These are phyloP conservation scores for Ogataea sp. DNA, from an alignment of 805 yeast genomes.

Conservation along the genomic window DNA sequence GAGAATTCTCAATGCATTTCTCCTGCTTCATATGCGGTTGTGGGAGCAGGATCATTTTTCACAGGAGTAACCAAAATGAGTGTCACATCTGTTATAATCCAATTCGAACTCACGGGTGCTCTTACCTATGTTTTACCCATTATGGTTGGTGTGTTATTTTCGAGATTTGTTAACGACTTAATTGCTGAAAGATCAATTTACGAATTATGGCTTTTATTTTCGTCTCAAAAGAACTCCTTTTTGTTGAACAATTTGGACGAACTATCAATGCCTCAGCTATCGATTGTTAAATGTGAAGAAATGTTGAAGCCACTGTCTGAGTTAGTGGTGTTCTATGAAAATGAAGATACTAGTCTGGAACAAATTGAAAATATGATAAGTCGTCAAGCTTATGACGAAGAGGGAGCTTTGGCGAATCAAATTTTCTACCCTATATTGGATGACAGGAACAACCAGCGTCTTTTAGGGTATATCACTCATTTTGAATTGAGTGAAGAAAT, in stretches of 20 bases:
- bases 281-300: constrained; percentile 26
- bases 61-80: constrained; percentile 79
- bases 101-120: constrained; percentile 84
- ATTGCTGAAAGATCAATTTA: constrained; percentile 54
- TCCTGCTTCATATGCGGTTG: constrained; percentile 83
- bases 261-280: constrained; percentile 25
- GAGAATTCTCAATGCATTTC: constrained; percentile 47
- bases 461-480: constrained; percentile 36
- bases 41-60: constrained; percentile 79
- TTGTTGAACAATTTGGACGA: constrained; percentile 31
- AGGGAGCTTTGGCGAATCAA: too few species aligned
- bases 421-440: constrained; percentile 34
- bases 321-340: constrained; percentile 23
- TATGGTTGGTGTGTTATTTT: constrained; percentile 73
- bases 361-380: constrained; percentile 14
- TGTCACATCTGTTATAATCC: constrained; percentile 69
- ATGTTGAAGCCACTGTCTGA: constrained; percentile 27
- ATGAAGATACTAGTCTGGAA: constrained; percentile 17
- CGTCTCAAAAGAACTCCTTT: constrained; percentile 29
- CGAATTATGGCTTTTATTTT: constrained; percentile 43
- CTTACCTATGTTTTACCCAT: constrained; percentile 76
- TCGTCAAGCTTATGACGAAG: too few species aligned
- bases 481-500: constrained; percentile 27
- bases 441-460: constrained; percentile 21
- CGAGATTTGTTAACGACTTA: constrained; percentile 65